These are phyloP conservation scores for Limnomonas spitsbergensis DNA, from an alignment of 139 green algal genomes.

Conservation along the genomic window DNA sequence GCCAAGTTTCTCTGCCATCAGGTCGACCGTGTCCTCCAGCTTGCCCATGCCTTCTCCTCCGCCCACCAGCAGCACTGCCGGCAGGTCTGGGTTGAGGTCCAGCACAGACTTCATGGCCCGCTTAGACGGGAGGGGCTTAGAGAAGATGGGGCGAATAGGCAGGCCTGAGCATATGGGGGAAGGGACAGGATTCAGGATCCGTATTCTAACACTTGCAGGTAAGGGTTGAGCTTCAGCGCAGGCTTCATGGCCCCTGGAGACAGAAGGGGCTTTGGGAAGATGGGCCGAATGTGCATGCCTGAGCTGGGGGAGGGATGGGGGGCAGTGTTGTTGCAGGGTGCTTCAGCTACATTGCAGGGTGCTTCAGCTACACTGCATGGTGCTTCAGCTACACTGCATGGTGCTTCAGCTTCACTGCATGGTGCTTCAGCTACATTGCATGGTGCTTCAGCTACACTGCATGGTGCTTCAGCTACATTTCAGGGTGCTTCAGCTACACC, in stretches of 20 bases:
- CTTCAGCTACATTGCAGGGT: too few species aligned
- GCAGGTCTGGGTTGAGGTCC: slow-evolving; percentile 14
- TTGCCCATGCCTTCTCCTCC: slow-evolving; percentile 96
- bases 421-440: too few species aligned
- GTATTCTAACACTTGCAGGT: too few species aligned
- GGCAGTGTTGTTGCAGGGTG: too few species aligned
- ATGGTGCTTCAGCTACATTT: too few species aligned
- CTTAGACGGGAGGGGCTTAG: slow-evolving; percentile 47
- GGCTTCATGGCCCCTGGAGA: slow-evolving; percentile 17
- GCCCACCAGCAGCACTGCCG: slow-evolving; percentile 55
- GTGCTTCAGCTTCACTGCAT: too few species aligned
- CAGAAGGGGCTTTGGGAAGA: slow-evolving; percentile 70
- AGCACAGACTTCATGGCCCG: slow-evolving; percentile 6
- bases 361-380: too few species aligned
- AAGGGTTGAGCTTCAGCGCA: slow-evolving; percentile 12
- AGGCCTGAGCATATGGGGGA: slow-evolving; percentile 49
- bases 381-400: too few species aligned
- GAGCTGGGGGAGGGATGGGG: too few species aligned
- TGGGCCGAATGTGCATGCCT: slow-evolving; percentile 90
- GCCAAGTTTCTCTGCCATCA: slow-evolving; percentile 62
- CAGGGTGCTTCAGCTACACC: too few species aligned
- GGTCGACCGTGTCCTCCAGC: slow-evolving; percentile 80
- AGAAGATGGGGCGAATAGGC: slow-evolving; percentile 92
- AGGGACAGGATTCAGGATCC: neutral
- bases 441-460: too few species aligned